Conservation (phyloP, 257 asterid species). For the Hygrophila difformis region DNA sequence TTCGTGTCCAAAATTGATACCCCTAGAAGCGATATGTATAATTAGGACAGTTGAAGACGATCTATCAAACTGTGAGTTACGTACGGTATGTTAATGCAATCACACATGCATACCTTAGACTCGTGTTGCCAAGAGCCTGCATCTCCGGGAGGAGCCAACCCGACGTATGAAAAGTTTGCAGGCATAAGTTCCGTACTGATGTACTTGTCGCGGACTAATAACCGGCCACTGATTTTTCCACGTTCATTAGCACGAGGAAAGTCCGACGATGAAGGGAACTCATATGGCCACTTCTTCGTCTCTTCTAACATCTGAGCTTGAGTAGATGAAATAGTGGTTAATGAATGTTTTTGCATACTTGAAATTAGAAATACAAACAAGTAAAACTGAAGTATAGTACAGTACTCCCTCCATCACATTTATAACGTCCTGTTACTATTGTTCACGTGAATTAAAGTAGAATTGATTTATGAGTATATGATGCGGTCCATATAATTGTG, state of each 20-base stretch:
- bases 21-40: slow-evolving; percentile 24
- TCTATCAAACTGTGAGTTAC: neutral
- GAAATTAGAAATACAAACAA: too few relatives aligned
- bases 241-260: slow-evolving; percentile 39
- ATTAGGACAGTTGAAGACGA: neutral
- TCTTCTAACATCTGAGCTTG: slow-evolving; percentile 39
- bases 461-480: too few relatives aligned
- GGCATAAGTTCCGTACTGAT: slow-evolving; percentile 14
- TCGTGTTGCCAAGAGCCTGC: slow-evolving; percentile 73
- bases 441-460: neutral
- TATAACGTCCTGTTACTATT: too few relatives aligned
- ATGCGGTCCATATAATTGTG: too few relatives aligned
- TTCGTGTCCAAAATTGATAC: slow-evolving; percentile 65
- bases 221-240: slow-evolving; percentile 48
- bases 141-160: slow-evolving; percentile 62
- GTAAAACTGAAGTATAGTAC: too few relatives aligned
- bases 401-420: too few relatives aligned
- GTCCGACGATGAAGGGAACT: slow-evolving; percentile 48
- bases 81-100: neutral
- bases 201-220: slow-evolving; percentile 47
- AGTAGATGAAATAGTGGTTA: too few relatives aligned
- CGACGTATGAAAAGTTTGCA: slow-evolving; percentile 51
- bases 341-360: too few relatives aligned
- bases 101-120: slow-evolving; percentile 27
- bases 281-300: slow-evolving; percentile 69